Conservation (phyloP, 2,329 filamentous ascomycete genomes). For the Paramyrothecium sp. region DNA sequence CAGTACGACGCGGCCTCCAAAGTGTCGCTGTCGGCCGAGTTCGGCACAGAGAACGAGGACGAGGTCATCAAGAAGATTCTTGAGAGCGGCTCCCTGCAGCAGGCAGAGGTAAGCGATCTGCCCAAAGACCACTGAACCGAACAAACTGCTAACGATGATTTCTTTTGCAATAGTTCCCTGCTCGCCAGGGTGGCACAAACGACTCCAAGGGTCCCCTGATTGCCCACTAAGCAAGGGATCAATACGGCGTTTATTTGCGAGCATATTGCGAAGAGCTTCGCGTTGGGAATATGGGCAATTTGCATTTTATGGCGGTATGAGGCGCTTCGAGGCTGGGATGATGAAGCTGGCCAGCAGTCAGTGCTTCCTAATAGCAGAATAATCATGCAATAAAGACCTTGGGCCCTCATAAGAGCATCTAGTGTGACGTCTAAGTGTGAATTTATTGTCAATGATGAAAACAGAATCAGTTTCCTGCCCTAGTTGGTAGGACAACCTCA, state of each 20-base stretch:
- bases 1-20: slow-evolving; percentile 75
- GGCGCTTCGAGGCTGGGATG: neutral
- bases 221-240: slow-evolving; percentile 30
- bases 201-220: slow-evolving; percentile 45
- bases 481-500: no score
- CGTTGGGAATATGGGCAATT: slow-evolving; percentile 7
- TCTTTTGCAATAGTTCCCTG: slow-evolving; percentile 40
- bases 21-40: slow-evolving; percentile 75
- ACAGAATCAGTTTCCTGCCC: no score
- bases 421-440: neutral
- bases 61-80: slow-evolving; percentile 81
- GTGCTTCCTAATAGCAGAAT: neutral
- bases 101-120: slow-evolving; percentile 44
- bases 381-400: neutral
- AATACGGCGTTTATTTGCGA: slow-evolving; percentile 1
- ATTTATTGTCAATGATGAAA: neutral
- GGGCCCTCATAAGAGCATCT: neutral
- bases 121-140: neutral
- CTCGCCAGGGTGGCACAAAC: slow-evolving; percentile 52
- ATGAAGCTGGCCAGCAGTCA: neutral
- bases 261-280: slow-evolving; percentile 1
- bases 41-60: slow-evolving; percentile 77
- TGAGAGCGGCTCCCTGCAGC: slow-evolving; percentile 69
- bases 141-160: slow-evolving; percentile 4
- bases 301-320: neutral